These are phyloP conservation scores for Carallia brachiata DNA, from an alignment of 345 rosid species.

Conservation along the genomic window DNA sequence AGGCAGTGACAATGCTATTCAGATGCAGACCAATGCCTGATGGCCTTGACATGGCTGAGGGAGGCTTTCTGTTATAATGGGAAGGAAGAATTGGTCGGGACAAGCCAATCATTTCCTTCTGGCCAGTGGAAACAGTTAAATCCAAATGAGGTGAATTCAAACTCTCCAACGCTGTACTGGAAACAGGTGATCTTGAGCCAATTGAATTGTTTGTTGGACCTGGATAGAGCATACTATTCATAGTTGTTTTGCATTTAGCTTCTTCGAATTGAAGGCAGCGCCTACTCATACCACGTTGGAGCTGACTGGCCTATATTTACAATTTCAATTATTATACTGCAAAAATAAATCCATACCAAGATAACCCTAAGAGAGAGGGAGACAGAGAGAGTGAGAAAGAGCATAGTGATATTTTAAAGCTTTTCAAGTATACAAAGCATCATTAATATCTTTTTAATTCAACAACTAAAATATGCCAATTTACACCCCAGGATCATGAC, in stretches of 20 bases:
- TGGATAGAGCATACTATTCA: conserved; percentile 15
- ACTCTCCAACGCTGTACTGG: conserved; percentile 28
- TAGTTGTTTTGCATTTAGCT: conserved; percentile 25
- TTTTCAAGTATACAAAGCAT: too few relatives aligned
- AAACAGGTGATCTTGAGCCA: conserved; percentile 25
- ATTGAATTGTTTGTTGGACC: conserved; percentile 16
- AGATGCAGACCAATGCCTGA: conserved; percentile 62
- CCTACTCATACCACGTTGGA: conserved; percentile 55
- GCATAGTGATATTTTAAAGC: too few relatives aligned
- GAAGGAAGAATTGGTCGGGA: conserved; percentile 21
- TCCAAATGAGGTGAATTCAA: conserved; percentile 26
- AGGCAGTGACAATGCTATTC: conserved; percentile 43
- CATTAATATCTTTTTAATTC: too few relatives aligned
- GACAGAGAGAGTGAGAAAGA: too few relatives aligned
- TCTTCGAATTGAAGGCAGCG: conserved; percentile 67
- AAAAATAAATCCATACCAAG: conserved; percentile 20
- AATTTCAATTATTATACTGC: conserved; percentile 27
- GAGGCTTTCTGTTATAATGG: conserved; percentile 22
- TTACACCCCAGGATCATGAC: conserved; percentile 42
- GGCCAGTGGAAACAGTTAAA: conserved; percentile 23
- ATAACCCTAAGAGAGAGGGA: not conserved
- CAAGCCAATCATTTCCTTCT: conserved; percentile 25
- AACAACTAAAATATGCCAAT: not conserved
- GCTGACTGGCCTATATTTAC: conserved; percentile 42
- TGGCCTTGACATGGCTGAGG: conserved; percentile 36